phyloP scores from a whole-genome alignment of 106 monocot genomes.

The Cymbidium sinense region DNA sequence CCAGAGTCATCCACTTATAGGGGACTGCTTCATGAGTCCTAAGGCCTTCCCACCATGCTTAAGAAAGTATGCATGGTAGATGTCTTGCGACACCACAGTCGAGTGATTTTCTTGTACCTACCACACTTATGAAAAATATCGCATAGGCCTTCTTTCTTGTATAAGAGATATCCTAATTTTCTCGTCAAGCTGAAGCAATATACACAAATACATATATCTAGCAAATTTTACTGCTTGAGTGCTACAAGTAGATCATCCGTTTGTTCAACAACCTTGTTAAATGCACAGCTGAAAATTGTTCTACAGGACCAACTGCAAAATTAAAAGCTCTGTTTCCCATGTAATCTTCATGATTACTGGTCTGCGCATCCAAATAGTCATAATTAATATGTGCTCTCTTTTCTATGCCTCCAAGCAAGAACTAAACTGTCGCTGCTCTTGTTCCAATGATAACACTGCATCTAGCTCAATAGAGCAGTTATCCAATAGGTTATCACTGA shows the following conservation, averaged over 20 bases:
- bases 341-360: background rate
- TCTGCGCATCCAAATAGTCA: background rate
- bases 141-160: too few relatives aligned
- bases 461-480: background rate
- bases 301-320: background rate
- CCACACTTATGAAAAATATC: too few relatives aligned
- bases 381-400: background rate
- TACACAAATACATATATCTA: too few relatives aligned
- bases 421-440: background rate
- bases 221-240: slow-evolving; percentile 9
- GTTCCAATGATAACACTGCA: background rate
- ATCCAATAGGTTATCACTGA: background rate
- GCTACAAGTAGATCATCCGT: slow-evolving; percentile 4
- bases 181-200: too few relatives aligned
- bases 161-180: too few relatives aligned
- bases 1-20: too few relatives aligned
- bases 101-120: too few relatives aligned
- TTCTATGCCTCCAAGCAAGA: background rate
- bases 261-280: slow-evolving; percentile 6
- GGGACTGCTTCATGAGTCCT: too few relatives aligned
- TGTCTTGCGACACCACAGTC: too few relatives aligned
- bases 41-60: too few relatives aligned
- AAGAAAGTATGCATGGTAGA: too few relatives aligned
- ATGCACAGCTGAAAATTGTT: background rate
- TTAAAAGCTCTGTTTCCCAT: background rate